Evolutionary conservation across 495 filamentous ascomycete species (phyloP).

Genomic region (Oidiodendron maius): DNA sequence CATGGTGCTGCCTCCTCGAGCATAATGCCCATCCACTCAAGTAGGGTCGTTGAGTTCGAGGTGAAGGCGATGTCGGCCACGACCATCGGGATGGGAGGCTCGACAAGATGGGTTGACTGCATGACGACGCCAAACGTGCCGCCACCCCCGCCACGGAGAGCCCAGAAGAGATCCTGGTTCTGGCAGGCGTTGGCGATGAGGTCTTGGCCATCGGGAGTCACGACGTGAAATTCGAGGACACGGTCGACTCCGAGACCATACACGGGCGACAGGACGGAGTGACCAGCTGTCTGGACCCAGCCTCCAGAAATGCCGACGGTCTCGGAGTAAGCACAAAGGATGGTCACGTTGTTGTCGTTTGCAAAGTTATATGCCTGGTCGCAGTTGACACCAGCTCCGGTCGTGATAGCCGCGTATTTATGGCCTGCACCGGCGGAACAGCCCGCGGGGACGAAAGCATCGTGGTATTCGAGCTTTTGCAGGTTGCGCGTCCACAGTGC

Average conservation of each 20-base stretch:
- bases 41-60: not conserved
- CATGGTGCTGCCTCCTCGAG: conserved; percentile 35
- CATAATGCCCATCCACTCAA: conserved; percentile 31
- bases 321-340: conserved; percentile 21
- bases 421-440: not conserved
- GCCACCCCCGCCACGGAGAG: conserved; percentile 49
- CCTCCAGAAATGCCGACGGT: conserved; percentile 30
- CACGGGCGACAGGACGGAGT: conserved; percentile 15
- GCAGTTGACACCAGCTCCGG: conserved; percentile 22
- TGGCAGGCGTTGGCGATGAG: conserved; percentile 1
- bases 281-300: conserved; percentile 28
- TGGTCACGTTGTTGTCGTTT: conserved; percentile 12
- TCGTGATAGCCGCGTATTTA: conserved; percentile 15
- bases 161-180: conserved; percentile 10
- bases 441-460: conserved; percentile 15
- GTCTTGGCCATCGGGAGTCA: conserved; percentile 19
- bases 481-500: conserved; percentile 26
- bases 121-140: conserved; percentile 49
- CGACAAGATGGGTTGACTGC: conserved; percentile 37
- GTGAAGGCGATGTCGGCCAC: conserved; percentile 12
- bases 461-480: conserved; percentile 8
- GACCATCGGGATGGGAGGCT: conserved; percentile 12
- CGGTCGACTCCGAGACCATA: conserved; percentile 9
- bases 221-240: conserved; percentile 5
- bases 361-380: conserved; percentile 22